Evolutionary conservation across 441 rosid species (phyloP).

Genomic region (Erodium moschatum): DNA sequence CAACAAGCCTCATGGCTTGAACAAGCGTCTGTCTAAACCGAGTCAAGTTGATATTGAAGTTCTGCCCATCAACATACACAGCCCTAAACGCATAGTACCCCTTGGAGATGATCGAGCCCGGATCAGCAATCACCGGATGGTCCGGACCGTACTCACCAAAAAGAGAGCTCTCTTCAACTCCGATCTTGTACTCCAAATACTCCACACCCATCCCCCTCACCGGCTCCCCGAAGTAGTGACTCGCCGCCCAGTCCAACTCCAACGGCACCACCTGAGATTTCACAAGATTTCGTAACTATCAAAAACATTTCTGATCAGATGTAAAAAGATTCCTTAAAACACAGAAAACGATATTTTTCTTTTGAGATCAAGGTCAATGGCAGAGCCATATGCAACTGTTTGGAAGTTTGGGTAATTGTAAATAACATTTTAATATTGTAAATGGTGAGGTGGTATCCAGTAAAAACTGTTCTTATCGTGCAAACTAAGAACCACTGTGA

Average conservation of each 20-base stretch:
- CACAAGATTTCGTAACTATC: too few species aligned
- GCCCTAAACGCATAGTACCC: slow-evolving; percentile 28
- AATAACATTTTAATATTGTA: too few species aligned
- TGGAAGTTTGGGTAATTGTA: too few species aligned
- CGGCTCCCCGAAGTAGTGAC: slow-evolving; percentile 26
- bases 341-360: too few species aligned
- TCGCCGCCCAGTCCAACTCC: slow-evolving; percentile 29
- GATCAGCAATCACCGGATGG: slow-evolving; percentile 23
- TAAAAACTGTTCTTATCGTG: too few species aligned
- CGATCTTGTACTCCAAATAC: slow-evolving; percentile 28
- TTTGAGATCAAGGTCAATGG: too few species aligned
- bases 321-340: too few species aligned
- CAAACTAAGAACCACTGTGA: too few species aligned
- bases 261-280: slow-evolving; percentile 17
- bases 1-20: slow-evolving; percentile 22
- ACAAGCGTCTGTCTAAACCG: slow-evolving; percentile 24
- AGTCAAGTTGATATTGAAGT: slow-evolving; percentile 22
- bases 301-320: too few species aligned
- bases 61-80: slow-evolving; percentile 27
- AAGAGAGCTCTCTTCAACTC: slow-evolving; percentile 28
- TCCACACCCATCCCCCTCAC: slow-evolving; percentile 22
- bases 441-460: too few species aligned
- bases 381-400: too few species aligned
- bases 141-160: slow-evolving; percentile 20
- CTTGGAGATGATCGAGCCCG: slow-evolving; percentile 14